Conservation (phyloP, 2,329 filamentous ascomycete species). For the Colletotrichum musae region DNA sequence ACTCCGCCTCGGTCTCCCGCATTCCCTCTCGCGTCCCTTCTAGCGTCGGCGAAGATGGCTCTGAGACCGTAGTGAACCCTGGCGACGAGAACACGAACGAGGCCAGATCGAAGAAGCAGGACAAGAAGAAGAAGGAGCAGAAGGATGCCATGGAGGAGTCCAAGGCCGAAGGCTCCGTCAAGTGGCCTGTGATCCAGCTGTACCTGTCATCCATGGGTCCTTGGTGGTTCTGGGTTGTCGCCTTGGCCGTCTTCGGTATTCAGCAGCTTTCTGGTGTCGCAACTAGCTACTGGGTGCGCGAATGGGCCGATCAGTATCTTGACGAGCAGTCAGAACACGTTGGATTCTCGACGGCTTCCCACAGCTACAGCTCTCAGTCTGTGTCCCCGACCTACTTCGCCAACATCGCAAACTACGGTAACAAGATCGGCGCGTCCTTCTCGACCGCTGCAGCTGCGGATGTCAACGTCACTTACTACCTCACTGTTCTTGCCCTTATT, state of each 20-base stretch:
- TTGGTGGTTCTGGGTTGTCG: constrained; percentile 94
- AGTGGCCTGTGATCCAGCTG: constrained; percentile 86
- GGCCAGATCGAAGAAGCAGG: constrained; percentile 61
- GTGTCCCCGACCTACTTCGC: constrained; percentile 57
- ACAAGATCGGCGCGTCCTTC: constrained; percentile 48
- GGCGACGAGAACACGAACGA: constrained; percentile 64
- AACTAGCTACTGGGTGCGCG: constrained; percentile 93
- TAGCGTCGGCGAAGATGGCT: constrained; percentile 76
- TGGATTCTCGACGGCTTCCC: constrained; percentile 53
- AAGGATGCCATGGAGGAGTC: constrained; percentile 76
- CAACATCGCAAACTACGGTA: constrained; percentile 56
- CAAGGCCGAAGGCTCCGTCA: constrained; percentile 89
- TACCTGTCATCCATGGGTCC: constrained; percentile 94
- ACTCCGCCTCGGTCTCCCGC: constrained; percentile 78
- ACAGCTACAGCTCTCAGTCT: constrained; percentile 52
- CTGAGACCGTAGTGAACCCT: constrained; percentile 69
- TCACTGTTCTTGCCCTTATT: constrained; percentile 85
- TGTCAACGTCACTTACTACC: constrained; percentile 88
- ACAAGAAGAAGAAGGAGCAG: constrained; percentile 63
- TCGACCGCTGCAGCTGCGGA: constrained; percentile 59
- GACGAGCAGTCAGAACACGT: constrained; percentile 56
- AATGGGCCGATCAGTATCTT: constrained; percentile 94
- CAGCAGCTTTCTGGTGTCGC: constrained; percentile 91
- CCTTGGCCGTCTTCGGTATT: constrained; percentile 80
- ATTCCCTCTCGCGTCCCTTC: constrained; percentile 85